A percentile compares a stretch with the other conserved stretches of the same genome.
Evolutionary conservation across 2,329 filamentous ascomycete species (phyloP).

Genomic region (Blastomyces emzantsi): DNA sequence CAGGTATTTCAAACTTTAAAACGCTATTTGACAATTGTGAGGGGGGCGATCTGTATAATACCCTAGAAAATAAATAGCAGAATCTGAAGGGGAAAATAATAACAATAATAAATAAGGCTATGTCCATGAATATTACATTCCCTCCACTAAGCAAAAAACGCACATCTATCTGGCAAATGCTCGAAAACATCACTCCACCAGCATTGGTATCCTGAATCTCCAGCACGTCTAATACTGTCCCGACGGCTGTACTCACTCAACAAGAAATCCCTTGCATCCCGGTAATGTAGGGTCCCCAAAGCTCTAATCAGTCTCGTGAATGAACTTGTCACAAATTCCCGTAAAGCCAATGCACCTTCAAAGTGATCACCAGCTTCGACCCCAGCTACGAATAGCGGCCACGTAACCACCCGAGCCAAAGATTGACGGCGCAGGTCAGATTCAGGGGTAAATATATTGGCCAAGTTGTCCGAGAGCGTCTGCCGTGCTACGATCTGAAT

Average conservation of each 20-base stretch:
- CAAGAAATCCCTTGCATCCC: slow-evolving; percentile 13
- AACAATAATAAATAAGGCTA: neutral
- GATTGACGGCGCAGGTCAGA: slow-evolving; percentile 5
- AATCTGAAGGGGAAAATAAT: neutral
- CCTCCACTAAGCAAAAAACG: slow-evolving; percentile 10
- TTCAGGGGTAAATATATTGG: slow-evolving; percentile 5
- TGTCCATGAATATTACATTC: neutral
- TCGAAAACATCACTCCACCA: slow-evolving; percentile 17
- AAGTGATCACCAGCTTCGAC: slow-evolving; percentile 14
- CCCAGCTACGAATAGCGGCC: slow-evolving; percentile 17
- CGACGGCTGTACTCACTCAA: slow-evolving; percentile 8
- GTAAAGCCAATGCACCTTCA: slow-evolving; percentile 3
- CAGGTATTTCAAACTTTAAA: neutral
- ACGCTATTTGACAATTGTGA: neutral
- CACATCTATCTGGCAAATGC: slow-evolving; percentile 8
- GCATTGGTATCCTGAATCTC: neutral
- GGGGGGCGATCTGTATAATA: neutral
- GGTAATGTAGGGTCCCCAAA: slow-evolving; percentile 13
- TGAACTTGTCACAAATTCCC: slow-evolving; percentile 6
- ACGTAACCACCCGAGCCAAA: slow-evolving; percentile 14
- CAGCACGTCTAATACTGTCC: neutral
- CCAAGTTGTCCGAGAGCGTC: slow-evolving; percentile 12
- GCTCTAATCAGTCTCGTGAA: slow-evolving; percentile 12
- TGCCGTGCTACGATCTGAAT: slow-evolving; percentile 14
- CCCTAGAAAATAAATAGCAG: neutral